phyloP scores from a whole-genome alignment of 345 rosid species.

The Corchorus capsularis region DNA sequence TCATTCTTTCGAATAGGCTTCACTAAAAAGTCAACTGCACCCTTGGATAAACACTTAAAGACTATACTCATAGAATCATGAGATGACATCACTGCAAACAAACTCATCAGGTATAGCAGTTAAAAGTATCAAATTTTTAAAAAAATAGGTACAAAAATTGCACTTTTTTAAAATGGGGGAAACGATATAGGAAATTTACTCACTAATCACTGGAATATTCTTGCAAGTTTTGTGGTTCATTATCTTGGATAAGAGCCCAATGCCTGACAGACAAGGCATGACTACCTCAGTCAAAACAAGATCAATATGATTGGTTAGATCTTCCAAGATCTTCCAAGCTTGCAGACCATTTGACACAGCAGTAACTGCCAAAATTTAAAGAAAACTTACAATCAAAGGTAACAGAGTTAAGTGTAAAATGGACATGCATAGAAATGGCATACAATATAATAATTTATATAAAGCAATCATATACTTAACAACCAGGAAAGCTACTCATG shows the following conservation, averaged over 20 bases:
- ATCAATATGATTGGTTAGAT: conserved; percentile 51
- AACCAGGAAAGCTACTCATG: neutral
- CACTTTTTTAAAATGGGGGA: neutral
- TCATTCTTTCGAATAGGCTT: conserved; percentile 67
- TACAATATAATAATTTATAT: neutral
- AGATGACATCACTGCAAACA: conserved; percentile 65
- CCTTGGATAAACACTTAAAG: conserved; percentile 60
- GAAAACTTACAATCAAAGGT: neutral
- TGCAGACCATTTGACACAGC: conserved; percentile 55
- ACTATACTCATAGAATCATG: conserved; percentile 54
- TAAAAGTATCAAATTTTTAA: conserved; percentile 29
- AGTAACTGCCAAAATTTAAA: conserved; percentile 34
- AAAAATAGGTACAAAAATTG: conserved; percentile 5
- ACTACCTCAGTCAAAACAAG: conserved; percentile 61
- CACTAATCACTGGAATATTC: conserved; percentile 58
- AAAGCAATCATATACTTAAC: neutral
- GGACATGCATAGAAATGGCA: neutral
- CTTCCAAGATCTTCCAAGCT: conserved; percentile 61
- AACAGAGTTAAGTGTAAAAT: neutral
- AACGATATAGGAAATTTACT: conserved; percentile 27
- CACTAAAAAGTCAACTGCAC: conserved; percentile 59
- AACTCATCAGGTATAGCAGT: conserved; percentile 37
- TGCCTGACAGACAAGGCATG: conserved; percentile 55
- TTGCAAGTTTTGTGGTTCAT: conserved; percentile 57
- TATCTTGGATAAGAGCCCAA: conserved; percentile 59